These are phyloP conservation scores for Xylaria acuta DNA, from an alignment of 495 filamentous ascomycete species.

Conservation along the genomic window DNA sequence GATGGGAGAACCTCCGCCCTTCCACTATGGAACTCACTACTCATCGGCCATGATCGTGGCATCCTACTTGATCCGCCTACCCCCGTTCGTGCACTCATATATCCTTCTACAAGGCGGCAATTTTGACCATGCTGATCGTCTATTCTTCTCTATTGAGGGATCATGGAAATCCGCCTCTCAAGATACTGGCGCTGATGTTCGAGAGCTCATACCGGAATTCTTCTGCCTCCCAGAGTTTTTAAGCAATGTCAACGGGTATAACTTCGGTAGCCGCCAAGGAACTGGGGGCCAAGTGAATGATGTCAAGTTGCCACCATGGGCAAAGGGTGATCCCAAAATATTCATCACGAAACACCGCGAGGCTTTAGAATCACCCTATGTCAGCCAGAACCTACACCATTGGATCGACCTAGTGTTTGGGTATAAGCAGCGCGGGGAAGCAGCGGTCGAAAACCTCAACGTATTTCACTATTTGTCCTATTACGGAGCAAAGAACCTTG, in stretches of 20 bases:
- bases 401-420: constrained; percentile 99
- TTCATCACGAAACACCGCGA: constrained; percentile 95
- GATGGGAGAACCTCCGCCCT: constrained; percentile 81
- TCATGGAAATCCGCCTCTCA: constrained; percentile 90
- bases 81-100: constrained; percentile 95
- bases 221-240: constrained; percentile 96
- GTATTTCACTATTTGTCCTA: constrained; percentile 97
- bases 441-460: constrained; percentile 88
- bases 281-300: constrained; percentile 78
- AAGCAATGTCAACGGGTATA: constrained; percentile 87
- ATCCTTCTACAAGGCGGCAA: constrained; percentile 95
- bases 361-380: constrained; percentile 92
- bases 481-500: constrained; percentile 89
- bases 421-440: constrained; percentile 92
- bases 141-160: constrained; percentile 92
- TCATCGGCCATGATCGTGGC: constrained; percentile 99
- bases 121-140: constrained; percentile 93
- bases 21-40: constrained; percentile 98
- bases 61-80: constrained; percentile 92
- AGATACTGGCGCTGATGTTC: constrained; percentile 90
- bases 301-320: constrained; percentile 91
- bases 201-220: constrained; percentile 95
- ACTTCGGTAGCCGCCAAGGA: constrained; percentile 87
- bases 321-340: constrained; percentile 93
- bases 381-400: constrained; percentile 85